Base-by-base conservation (phyloP, 306 rosid genomes). In the Luffa acutangula region DNA sequence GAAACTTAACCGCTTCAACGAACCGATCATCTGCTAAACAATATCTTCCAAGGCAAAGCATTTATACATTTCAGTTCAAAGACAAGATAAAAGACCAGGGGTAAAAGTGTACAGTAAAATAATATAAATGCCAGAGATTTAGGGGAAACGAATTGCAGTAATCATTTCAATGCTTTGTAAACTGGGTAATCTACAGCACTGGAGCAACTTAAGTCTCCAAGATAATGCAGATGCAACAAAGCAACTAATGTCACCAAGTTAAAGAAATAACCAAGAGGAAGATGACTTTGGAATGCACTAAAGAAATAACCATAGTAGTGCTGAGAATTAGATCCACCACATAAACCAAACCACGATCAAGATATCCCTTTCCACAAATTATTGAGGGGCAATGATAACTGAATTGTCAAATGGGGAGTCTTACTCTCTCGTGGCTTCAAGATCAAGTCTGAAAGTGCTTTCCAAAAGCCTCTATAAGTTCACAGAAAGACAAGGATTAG, bases 361-460 rank as follows among this genome's bases (percentile, higher is more conserved):
- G 33, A 18, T 37, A 65, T 65, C 7, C 49, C 33, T 39, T 39
- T 66, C 5, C 33, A 18, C 1, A 66, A 39, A 66, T 39, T 33
- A 63, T 39, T n/a, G 39, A 70, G 37, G 76, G 6, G 14, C 45
- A 43, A 76, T 18, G 12, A 54, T 37, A 76, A 76, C 4, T 5
- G 71, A 41, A 31, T 4, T 9, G 10, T 25, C 5, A 43, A 25
- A 78, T 3, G 3, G 17, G 78, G 53, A 54, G 79, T 80, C 94
- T 86, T 88, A 94, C 98, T 94, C 98, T 85, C 96, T 86, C 3
- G 80, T 51, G 60, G 97, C 98, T 64, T 80, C 89, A 53, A 92
- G 82, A 88, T 91, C 97, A 82, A 92, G 94, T 82, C 78, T 86
- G 86, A 92, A 94, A 83, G 98, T 92, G 89, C 84, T 94, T 89